Conservation (phyloP, 108 stramenopile species). For the Conticribra weissflogii region DNA sequence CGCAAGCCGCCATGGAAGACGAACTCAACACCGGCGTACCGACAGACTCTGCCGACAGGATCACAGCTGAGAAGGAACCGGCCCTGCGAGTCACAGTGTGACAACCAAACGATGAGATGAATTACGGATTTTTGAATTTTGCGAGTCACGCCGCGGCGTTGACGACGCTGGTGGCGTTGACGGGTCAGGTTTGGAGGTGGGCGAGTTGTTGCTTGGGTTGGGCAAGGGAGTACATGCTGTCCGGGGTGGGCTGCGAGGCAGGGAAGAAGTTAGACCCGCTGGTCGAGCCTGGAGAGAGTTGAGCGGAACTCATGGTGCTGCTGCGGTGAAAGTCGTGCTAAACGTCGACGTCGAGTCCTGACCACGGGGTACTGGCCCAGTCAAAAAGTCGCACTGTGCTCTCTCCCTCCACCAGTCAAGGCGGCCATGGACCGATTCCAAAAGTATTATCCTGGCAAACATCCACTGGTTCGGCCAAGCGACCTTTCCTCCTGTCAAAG, state of each 20-base stretch:
- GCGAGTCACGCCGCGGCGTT: constrained; percentile 87
- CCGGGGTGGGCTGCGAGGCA: constrained; percentile 34
- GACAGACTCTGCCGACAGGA: constrained; percentile 54
- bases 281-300: not conserved
- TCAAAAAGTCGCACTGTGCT: constrained; percentile 84
- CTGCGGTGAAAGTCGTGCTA: too few relatives aligned
- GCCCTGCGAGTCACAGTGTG: constrained; percentile 70
- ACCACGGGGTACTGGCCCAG: constrained; percentile 98
- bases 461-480: constrained; percentile 88
- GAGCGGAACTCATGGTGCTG: constrained; percentile 15
- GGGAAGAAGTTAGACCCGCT: constrained; percentile 35
- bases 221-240: constrained; percentile 31
- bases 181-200: constrained; percentile 62
- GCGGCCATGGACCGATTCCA: constrained; percentile 83
- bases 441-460: constrained; percentile 96
- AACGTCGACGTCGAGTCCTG: constrained; percentile 88
- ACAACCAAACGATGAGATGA: constrained; percentile 44
- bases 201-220: constrained; percentile 48
- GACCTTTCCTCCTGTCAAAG: constrained; percentile 59
- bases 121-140: constrained; percentile 87
- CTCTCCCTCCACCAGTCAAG: constrained; percentile 74
- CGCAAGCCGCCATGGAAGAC: constrained; percentile 75
- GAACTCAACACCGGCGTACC: constrained; percentile 66
- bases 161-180: constrained; percentile 80
- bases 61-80: constrained; percentile 81